Base-by-base conservation (phyloP, 2,329 filamentous ascomycete genomes). In the Sclerotinia minor region DNA sequence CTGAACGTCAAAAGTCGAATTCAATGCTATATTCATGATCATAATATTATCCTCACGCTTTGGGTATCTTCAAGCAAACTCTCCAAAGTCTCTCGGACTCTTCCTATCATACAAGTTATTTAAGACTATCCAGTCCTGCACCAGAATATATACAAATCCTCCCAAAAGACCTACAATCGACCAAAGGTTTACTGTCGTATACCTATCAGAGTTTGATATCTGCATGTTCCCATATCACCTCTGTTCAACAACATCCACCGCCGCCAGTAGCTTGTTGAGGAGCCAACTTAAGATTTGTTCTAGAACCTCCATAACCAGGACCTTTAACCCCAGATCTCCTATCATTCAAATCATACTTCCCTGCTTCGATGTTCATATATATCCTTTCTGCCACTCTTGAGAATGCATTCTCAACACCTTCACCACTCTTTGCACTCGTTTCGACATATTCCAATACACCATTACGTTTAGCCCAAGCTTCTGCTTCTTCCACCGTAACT, bases 341-440 rank as follows among this genome's bases (percentile, higher is more conserved):
- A 79, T 98, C 94, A 77, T 97, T 96, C 73, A 98, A 81, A 80
- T 99, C 94, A 78, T 98, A 98, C 64, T 76, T 78, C 15, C 95
- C 95, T 1, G 92, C 92, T 81, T 97, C 92, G 71, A 99, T 97
- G 76, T 98, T 98, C 78, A 94, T 89, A 77, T 96, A 96, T 81
- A 99, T 98, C 79, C 94, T 85, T 82, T 97, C 93, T 26, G 95
- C 93, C 19, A 98, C 94, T 76, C 95, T 89, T 77, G 96, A 85
- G 76, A 99, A 99, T 2, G 95, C 95, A 73, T 89, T 86, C 79
- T 99, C 95, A 47, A 99, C 95, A 63, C 92, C 92, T 77, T 96
- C 92, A 64, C 95, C 95, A 70, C 90, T 96, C 83, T 98, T 99
- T 61, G 95, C 95, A 72, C 90, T 94, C 50, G 95, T 99, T 82